Percentiles rank a stretch among this genome's conserved stretches.
Evolutionary conservation across 2,329 filamentous ascomycete genomes (phyloP).

Genomic region (Fusarium sp.): DNA sequence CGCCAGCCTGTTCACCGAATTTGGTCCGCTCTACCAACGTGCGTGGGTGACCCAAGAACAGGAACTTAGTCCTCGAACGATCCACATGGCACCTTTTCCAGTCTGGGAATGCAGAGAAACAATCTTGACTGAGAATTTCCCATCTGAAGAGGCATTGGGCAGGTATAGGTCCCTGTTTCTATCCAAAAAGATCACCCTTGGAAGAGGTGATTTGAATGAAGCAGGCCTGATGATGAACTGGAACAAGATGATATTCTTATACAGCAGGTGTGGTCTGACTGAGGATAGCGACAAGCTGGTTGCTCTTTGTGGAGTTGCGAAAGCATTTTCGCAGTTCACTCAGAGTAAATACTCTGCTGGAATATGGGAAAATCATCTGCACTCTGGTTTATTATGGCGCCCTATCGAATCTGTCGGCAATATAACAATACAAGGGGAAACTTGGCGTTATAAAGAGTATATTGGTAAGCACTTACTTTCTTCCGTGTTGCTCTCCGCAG

Average conservation of each 20-base stretch:
- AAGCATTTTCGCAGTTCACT: neutral
- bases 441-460: neutral
- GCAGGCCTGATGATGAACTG: neutral
- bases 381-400: neutral
- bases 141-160: neutral
- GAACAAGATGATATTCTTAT: neutral
- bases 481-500: neutral
- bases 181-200: neutral
- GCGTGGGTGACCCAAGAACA: neutral
- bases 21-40: neutral
- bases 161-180: neutral
- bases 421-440: neutral
- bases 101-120: neutral
- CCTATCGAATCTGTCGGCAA: too few relatives aligned
- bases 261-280: neutral
- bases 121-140: neutral
- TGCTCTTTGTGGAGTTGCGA: neutral
- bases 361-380: neutral
- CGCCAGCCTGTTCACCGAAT: neutral
- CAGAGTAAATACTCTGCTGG: neutral
- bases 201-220: neutral
- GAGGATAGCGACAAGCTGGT: neutral
- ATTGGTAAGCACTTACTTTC: neutral
- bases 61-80: neutral
- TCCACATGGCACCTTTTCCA: neutral